Conservation (phyloP, 2,329 filamentous ascomycete species). For the Aspergillus calidoustus region DNA sequence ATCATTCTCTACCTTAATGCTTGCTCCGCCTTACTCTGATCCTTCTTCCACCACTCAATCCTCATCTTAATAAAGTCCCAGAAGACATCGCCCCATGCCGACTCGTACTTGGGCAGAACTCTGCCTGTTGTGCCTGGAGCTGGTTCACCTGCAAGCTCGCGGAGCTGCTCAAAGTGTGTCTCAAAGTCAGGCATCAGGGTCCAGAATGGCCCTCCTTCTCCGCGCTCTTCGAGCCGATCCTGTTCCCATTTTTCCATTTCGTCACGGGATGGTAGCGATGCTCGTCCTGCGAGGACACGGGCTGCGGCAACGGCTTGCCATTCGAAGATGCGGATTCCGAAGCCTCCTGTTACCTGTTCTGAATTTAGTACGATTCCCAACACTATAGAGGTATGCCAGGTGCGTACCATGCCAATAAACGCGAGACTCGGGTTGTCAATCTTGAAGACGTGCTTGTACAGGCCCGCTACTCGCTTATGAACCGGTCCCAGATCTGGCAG, state of each 20-base stretch:
- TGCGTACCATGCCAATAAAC: conserved; percentile 24
- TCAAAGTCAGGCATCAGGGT: conserved; percentile 64
- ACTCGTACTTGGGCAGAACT: background rate
- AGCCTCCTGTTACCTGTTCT: conserved; percentile 39
- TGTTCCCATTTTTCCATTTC: conserved; percentile 62
- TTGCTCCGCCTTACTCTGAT: background rate
- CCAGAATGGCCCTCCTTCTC: conserved; percentile 45
- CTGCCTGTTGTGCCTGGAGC: background rate
- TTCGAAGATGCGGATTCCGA: conserved; percentile 70
- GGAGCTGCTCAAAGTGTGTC: conserved; percentile 61
- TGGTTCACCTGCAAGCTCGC: conserved; percentile 40
- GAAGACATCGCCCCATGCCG: background rate
- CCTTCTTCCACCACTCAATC: background rate
- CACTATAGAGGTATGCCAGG: no score
- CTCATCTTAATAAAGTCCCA: background rate
- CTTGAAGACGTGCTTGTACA: conserved; percentile 30
- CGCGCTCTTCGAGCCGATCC: background rate
- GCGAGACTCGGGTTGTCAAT: conserved; percentile 25
- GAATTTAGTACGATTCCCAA: background rate
- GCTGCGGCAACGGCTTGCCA: conserved; percentile 68
- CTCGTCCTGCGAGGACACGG: conserved; percentile 59
- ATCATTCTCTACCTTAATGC: no score
- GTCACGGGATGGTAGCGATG: conserved; percentile 51
- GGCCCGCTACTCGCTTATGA: conserved; percentile 24
- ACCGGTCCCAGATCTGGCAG: conserved; percentile 47